These are phyloP conservation scores for Neurospora tetrasperma DNA, from an alignment of 495 filamentous ascomycete species.

Conservation along the genomic window DNA sequence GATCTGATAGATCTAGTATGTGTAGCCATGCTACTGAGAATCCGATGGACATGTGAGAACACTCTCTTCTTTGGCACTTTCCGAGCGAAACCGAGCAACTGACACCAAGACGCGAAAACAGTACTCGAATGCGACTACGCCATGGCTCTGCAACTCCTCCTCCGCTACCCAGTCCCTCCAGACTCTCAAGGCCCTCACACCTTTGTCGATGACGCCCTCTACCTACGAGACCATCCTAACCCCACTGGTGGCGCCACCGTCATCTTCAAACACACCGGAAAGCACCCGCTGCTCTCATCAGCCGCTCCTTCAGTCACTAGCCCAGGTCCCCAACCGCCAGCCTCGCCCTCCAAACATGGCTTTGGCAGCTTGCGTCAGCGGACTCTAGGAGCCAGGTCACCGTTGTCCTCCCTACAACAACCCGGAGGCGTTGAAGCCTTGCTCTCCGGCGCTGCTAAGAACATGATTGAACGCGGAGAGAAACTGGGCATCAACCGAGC, in stretches of 20 bases:
- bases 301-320: slow-evolving; percentile 8
- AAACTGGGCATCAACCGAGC: slow-evolving; percentile 83
- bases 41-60: slow-evolving; percentile 77
- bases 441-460: slow-evolving; percentile 76
- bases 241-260: slow-evolving; percentile 60
- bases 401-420: slow-evolving; percentile 46
- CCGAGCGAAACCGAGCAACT: not conserved
- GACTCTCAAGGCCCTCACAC: slow-evolving; percentile 56
- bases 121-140: slow-evolving; percentile 83
- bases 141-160: slow-evolving; percentile 63
- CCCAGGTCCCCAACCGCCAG: slow-evolving; percentile 25
- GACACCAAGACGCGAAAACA: slow-evolving; percentile 23
- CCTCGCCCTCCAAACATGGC: slow-evolving; percentile 1
- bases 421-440: slow-evolving; percentile 62
- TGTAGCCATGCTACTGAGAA: slow-evolving; percentile 85
- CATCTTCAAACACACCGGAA: slow-evolving; percentile 75
- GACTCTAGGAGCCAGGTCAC: slow-evolving; percentile 32
- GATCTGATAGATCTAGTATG: slow-evolving; percentile 81
- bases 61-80: not conserved
- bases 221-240: slow-evolving; percentile 67
- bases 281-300: slow-evolving; percentile 4
- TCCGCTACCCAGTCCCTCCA: slow-evolving; percentile 67
- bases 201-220: slow-evolving; percentile 82
- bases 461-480: slow-evolving; percentile 72
- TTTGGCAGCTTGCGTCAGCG: slow-evolving; percentile 24